Evolutionary conservation across 495 filamentous ascomycete species (phyloP), one percentile per base, ranked within the genome.

Genomic region (Hyaloscypha finlandica): DNA sequence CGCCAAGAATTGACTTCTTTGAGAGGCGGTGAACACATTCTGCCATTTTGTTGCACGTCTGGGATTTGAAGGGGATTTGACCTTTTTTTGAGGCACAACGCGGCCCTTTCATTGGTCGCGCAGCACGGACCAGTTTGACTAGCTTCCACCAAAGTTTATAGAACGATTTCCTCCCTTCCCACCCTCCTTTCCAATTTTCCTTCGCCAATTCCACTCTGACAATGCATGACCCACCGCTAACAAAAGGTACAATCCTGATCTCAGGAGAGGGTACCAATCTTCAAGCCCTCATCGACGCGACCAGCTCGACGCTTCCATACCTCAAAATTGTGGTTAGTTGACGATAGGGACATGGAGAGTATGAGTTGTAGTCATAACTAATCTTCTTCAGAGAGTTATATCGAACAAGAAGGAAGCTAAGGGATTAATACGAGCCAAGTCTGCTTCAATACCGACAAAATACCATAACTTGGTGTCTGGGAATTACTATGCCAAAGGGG

Each of bases 241-340:
- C 72, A 12, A 71, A 70, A 55, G 65, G 45, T 31, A 70, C 67
- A n/a, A 56, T 74, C 54, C 62, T 74, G 55, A 91, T 92, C 61
- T 94, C 89, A 64, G 94, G 91, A 74, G 88, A 84, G 69, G 94
- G 94, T 68, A 86, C 91, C 58, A 97, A 97, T 74, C 87, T 98
- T 30, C 93, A 96, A 81, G 93, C 93, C 37, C 84, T 97, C 48
- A 95, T 97, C 72, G 90, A 96, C 77, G 89, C 90, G 57, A 80
- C 85, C 56, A 76, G 78, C 37, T 76, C 81, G 20, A 71, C 77
- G 8, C 83, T 92, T 63, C 85, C 90, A 64, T 75, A 84, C 67
- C 78, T 86, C 48, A 81, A 78, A 35, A 91, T 97, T 69, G 76
- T 90, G 35, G 88, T 48, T 11, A 14, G 42, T 19, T 25, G 16